These are phyloP conservation scores for Botrytis aclada DNA, from an alignment of 2,329 filamentous ascomycete species.

Conservation along the genomic window DNA sequence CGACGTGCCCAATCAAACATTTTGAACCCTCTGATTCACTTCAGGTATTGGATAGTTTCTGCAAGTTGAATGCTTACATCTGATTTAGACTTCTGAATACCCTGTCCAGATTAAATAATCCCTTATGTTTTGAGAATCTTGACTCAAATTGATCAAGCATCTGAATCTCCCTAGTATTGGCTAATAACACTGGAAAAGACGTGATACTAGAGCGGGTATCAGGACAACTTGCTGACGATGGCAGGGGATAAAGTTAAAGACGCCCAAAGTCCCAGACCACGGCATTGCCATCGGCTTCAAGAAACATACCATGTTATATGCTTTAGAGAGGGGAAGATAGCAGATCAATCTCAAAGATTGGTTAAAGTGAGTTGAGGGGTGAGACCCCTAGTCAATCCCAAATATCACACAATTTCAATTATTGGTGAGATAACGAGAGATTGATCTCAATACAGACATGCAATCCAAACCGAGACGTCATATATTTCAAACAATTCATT, in stretches of 20 bases:
- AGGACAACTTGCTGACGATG: neutral
- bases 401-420: neutral
- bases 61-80: neutral
- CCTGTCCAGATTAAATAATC: neutral
- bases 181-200: neutral
- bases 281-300: neutral
- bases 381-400: no score
- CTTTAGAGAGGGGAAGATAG: neutral
- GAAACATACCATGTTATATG: neutral
- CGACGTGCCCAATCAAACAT: accelerated
- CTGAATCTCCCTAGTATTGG: neutral
- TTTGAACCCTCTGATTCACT: neutral
- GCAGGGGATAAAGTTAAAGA: neutral
- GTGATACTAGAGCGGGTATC: neutral
- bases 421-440: neutral
- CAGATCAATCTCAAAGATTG: neutral
- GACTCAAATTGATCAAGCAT: neutral
- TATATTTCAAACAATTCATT: neutral
- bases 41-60: neutral
- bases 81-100: neutral
- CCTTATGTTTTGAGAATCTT: neutral
- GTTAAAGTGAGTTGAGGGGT: neutral
- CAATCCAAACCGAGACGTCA: neutral
- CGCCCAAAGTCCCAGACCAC: neutral
- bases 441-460: neutral